These are phyloP conservation scores for Oryza nivara DNA, from an alignment of 176 grass and related monocot genomes.

Conservation along the genomic window DNA sequence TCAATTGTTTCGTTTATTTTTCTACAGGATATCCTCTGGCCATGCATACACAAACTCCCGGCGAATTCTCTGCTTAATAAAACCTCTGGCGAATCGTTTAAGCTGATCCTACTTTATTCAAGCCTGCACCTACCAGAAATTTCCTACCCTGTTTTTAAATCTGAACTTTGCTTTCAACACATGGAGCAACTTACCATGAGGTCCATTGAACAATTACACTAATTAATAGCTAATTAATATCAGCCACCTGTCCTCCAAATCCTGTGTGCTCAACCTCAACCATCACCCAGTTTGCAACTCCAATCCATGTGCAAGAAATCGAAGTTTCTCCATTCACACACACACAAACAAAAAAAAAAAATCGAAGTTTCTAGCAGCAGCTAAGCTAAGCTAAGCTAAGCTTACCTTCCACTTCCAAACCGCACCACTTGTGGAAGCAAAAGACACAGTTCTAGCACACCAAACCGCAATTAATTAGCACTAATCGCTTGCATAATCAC, in stretches of 20 bases:
- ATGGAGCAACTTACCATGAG: background rate
- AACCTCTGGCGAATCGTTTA: too few relatives aligned
- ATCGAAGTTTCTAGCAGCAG: background rate
- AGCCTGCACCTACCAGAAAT: background rate
- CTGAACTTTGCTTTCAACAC: background rate
- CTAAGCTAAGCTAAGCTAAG: background rate
- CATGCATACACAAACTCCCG: too few relatives aligned
- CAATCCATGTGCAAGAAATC: background rate
- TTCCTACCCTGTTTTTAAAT: background rate
- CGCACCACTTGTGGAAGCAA: slow-evolving; percentile 42
- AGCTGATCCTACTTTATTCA: background rate
- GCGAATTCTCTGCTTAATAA: too few relatives aligned
- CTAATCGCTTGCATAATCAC: background rate
- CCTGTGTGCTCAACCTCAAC: background rate
- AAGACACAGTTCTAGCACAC: background rate
- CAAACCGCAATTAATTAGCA: background rate
- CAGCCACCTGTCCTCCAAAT: background rate
- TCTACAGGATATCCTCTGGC: too few relatives aligned
- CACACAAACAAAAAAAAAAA: background rate
- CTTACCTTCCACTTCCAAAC: background rate
- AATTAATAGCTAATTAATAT: background rate
- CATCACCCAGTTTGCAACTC: background rate
- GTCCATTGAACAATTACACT: background rate
- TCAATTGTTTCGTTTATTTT: too few relatives aligned
- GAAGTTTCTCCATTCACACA: background rate